A percentile compares a stretch with the other conserved stretches of the same genome.
These are phyloP conservation scores for Sphagnum tenellum DNA, from an alignment of 225 moss, liverwort and hornwort genomes.

Conservation along the genomic window DNA sequence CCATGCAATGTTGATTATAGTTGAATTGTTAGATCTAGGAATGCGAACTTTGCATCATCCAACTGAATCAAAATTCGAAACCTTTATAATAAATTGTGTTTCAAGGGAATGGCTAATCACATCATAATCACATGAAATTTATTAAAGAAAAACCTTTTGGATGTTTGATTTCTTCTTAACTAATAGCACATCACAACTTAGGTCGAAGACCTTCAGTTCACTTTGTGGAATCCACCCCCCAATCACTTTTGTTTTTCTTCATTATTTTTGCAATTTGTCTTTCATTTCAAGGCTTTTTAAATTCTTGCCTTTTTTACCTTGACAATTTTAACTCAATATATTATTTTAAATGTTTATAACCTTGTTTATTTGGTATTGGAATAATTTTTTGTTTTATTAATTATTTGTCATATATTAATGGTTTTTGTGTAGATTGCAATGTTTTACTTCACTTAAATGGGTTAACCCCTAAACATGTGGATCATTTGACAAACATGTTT, in stretches of 20 bases:
- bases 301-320: too few species aligned
- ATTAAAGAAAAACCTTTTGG: constrained; percentile 39
- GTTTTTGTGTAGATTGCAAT: constrained; percentile 34
- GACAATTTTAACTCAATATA: too few species aligned
- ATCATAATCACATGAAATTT: constrained; percentile 35
- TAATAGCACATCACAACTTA: constrained; percentile 58
- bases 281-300: too few species aligned
- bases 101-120: constrained; percentile 47
- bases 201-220: constrained; percentile 6
- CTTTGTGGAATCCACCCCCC: neutral
- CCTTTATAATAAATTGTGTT: neutral
- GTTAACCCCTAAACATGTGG: constrained; percentile 44
- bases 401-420: too few species aligned
- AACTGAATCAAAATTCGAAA: too few species aligned
- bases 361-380: too few species aligned
- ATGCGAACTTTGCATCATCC: too few species aligned
- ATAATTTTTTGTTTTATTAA: too few species aligned
- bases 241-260: neutral
- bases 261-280: neutral
- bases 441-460: constrained; percentile 46
- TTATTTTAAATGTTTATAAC: too few species aligned
- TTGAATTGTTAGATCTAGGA: too few species aligned
- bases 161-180: constrained; percentile 28
- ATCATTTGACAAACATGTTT: constrained; percentile 36
- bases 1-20: too few species aligned